Evolutionary conservation across 345 rosid species (phyloP), one percentile per base, ranked within the genome.

Genomic region (Lumnitzera littorea): DNA sequence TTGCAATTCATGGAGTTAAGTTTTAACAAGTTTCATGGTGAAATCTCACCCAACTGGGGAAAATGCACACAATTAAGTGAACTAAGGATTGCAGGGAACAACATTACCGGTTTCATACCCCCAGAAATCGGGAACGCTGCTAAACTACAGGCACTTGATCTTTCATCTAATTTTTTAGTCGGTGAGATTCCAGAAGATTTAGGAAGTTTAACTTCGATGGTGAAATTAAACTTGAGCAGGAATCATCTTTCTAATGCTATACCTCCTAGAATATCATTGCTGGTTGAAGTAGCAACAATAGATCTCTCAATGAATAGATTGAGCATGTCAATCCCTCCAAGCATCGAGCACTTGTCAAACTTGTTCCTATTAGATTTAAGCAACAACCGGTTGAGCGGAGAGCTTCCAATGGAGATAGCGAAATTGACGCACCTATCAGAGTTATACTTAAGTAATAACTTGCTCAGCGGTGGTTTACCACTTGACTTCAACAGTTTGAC

Each of bases 41-140:
- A 58, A 25, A 41, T 76, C n/a, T 66, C 76, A 51, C 52, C 67
- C 7, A 73, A 58, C 15, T 73, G 77, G 77, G 70, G 73, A 2
- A 49, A 49, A 6, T 68, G 65, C 58, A 11, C 12, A 3, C 11
- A 55, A 8, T 20, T 55, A 2, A 13, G 43, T n/a, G 36, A 36
- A 16, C 29, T 55, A 4, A 12, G n/a, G 29, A 27, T 55, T 5
- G 58, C 17, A 55, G 55, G 31, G 24, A 78, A 78, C 49, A 50
- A 56, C 2, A 27, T 78, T 16, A 47, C 60, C 1, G 80, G 80
- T 4, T 12, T 1, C 16, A 65, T 79, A 56, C 80, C 76, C n/a
- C 48, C 59, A 5, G 68, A 70, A 20, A 54, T 75, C 9, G 76
- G 65, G 48, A 50, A 57, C 1, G 71, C 63, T 24, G 20, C 55